A percentile compares a stretch with the other conserved stretches of the same genome.
These are phyloP conservation scores for Paspalum vaginatum DNA, from an alignment of 176 grass and related monocot species.

Conservation along the genomic window DNA sequence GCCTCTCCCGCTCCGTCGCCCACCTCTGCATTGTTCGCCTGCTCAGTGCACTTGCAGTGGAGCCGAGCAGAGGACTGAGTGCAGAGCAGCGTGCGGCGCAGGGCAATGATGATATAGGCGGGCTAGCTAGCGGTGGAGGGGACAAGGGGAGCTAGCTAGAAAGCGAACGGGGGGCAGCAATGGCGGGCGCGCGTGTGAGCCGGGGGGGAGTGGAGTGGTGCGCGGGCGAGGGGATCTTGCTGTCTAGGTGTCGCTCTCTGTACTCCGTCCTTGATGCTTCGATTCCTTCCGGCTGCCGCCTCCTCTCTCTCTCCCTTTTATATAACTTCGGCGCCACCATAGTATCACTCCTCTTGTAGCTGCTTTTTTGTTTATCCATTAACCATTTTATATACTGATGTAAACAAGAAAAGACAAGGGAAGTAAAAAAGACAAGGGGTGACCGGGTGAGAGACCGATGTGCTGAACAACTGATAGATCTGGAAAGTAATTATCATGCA, in stretches of 20 bases:
- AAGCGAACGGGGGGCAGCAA: slow-evolving; percentile 23
- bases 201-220: slow-evolving; percentile 32
- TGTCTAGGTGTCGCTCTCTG: slow-evolving; percentile 24
- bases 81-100: slow-evolving; percentile 1
- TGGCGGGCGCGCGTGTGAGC: slow-evolving; percentile 47
- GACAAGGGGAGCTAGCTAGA: slow-evolving; percentile 24
- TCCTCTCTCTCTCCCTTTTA: slow-evolving; percentile 21
- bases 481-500: too few relatives aligned
- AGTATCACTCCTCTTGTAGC: not conserved
- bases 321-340: slow-evolving; percentile 36
- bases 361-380: too few relatives aligned
- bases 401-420: too few relatives aligned
- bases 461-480: too few relatives aligned
- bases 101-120: slow-evolving; percentile 36
- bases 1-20: slow-evolving; percentile 36
- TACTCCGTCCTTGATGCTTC: slow-evolving; percentile 15
- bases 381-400: too few relatives aligned
- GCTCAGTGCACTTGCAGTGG: not conserved
- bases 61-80: not conserved
- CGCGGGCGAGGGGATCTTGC: slow-evolving; percentile 40
- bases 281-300: slow-evolving; percentile 36
- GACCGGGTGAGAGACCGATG: too few relatives aligned
- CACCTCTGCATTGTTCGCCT: slow-evolving; percentile 28
- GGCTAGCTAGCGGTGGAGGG: not conserved
- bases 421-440: too few relatives aligned